Conservation (phyloP, 164 flowering plant species). For the Buxus sempervirens region DNA sequence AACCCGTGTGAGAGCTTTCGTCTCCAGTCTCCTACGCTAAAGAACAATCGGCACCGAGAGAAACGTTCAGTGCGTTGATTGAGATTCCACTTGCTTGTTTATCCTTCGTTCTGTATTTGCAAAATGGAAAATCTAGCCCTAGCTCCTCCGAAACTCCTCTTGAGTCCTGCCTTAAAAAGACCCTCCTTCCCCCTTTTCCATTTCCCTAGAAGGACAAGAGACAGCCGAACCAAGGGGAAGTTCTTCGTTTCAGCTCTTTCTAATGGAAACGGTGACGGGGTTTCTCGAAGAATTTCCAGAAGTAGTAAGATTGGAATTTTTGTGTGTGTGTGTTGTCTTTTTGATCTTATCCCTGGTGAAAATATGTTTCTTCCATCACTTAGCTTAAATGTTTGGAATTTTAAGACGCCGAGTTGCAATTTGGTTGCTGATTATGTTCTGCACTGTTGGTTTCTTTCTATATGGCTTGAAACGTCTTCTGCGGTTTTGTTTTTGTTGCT, state of each 20-base stretch:
- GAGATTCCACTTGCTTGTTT: too few species aligned
- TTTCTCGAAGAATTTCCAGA: background rate
- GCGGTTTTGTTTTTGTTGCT: background rate
- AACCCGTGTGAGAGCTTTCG: too few species aligned
- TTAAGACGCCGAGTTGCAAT: background rate
- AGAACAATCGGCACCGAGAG: too few species aligned
- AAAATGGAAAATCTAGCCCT: constrained; percentile 13
- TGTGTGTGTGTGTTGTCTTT: too few species aligned
- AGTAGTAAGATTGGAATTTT: too few species aligned
- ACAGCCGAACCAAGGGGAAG: background rate
- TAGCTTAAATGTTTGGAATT: background rate
- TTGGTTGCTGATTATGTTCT: background rate
- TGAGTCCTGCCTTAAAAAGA: background rate
- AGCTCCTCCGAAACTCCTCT: constrained; percentile 5
- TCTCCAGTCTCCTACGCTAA: too few species aligned
- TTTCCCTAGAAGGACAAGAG: background rate
- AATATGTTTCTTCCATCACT: background rate
- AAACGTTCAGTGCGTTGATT: too few species aligned
- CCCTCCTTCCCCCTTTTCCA: constrained; percentile 5
- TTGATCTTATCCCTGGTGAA: too few species aligned
- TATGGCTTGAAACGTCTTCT: background rate
- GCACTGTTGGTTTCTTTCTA: background rate
- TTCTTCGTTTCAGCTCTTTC: background rate
- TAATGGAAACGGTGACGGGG: background rate
- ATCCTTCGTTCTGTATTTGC: background rate